Evolutionary conservation across 1,284 basidiomycete genomes (phyloP).

Genomic region (Sporisorium reilianum): DNA sequence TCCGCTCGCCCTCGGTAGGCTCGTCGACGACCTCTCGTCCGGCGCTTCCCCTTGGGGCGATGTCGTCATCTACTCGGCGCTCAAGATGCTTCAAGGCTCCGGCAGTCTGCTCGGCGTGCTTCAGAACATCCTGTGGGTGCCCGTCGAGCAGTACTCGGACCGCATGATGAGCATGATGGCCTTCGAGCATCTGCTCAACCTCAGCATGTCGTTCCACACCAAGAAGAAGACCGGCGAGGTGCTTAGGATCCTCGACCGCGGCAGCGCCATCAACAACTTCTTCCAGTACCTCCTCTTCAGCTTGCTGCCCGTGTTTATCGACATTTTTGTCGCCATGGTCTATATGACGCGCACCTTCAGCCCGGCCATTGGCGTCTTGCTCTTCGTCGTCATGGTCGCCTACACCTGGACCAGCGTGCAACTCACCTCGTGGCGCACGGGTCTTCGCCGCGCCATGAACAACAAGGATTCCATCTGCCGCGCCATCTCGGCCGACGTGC

Average conservation of each 20-base stretch:
- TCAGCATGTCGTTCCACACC: conserved; percentile 87
- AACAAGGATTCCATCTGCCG: conserved; percentile 61
- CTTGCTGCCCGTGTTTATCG: conserved; percentile 82
- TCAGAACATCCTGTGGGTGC: conserved; percentile 74
- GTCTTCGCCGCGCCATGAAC: conserved; percentile 72
- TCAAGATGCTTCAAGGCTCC: conserved; percentile 71
- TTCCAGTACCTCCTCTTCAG: conserved; percentile 77
- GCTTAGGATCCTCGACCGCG: conserved; percentile 77
- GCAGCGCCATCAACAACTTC: conserved; percentile 73
- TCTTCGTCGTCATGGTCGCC: conserved; percentile 80
- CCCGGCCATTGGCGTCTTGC: conserved; percentile 79
- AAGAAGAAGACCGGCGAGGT: conserved; percentile 78
- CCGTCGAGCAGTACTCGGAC: conserved; percentile 84
- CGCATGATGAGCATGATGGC: conserved; percentile 67
- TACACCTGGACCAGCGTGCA: conserved; percentile 79
- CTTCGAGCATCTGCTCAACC: conserved; percentile 69
- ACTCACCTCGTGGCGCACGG: conserved; percentile 79
- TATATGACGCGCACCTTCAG: conserved; percentile 76
- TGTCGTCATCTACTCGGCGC: conserved; percentile 65
- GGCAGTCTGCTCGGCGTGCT: conserved; percentile 66
- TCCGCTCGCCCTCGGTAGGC: conserved; percentile 79
- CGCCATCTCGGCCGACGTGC: conserved; percentile 62
- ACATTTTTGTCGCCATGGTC: conserved; percentile 74
- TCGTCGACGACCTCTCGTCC: conserved; percentile 73
- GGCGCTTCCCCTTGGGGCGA: conserved; percentile 55